Evolutionary conservation across 1,139 yeast genomes (phyloP).

Genomic region (Scheffersomyces illinoinensis): DNA sequence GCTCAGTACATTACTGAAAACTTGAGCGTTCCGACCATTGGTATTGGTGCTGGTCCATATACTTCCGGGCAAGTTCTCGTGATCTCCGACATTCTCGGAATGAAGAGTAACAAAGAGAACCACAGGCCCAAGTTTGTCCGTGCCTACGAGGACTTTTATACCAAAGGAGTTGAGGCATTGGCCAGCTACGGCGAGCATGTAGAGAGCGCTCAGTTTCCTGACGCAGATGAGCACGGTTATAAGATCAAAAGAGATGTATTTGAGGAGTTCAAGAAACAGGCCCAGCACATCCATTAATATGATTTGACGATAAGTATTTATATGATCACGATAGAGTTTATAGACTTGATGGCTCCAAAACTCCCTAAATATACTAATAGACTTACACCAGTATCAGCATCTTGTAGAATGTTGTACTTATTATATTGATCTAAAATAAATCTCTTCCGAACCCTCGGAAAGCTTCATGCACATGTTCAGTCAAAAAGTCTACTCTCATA

Average conservation of each 20-base stretch:
- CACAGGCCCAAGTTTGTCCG: slow-evolving; percentile 74
- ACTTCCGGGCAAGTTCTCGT: slow-evolving; percentile 93
- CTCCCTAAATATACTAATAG: not conserved
- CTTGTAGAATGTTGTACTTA: not conserved
- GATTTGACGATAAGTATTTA: not conserved
- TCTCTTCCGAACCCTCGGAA: not conserved
- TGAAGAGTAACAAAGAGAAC: slow-evolving; percentile 53
- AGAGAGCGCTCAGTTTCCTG: slow-evolving; percentile 56
- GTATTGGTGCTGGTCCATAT: slow-evolving; percentile 89
- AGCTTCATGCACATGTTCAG: not conserved
- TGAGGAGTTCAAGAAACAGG: slow-evolving; percentile 39
- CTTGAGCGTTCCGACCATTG: slow-evolving; percentile 78
- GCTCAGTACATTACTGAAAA: slow-evolving; percentile 63
- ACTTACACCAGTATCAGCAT: not conserved
- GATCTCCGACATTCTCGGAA: slow-evolving; percentile 79
- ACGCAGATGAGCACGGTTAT: slow-evolving; percentile 63
- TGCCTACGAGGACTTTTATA: slow-evolving; percentile 56
- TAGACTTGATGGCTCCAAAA: not conserved
- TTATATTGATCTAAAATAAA: no score
- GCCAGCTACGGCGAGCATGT: slow-evolving; percentile 62
- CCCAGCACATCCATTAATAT: slow-evolving; percentile 1
- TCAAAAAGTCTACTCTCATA: not conserved
- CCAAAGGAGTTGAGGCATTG: slow-evolving; percentile 54
- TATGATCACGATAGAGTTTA: not conserved
- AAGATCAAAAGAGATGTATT: slow-evolving; percentile 67